Base-by-base conservation (phyloP, 2,329 filamentous ascomycete species). In the Paecilomyces variotii region DNA sequence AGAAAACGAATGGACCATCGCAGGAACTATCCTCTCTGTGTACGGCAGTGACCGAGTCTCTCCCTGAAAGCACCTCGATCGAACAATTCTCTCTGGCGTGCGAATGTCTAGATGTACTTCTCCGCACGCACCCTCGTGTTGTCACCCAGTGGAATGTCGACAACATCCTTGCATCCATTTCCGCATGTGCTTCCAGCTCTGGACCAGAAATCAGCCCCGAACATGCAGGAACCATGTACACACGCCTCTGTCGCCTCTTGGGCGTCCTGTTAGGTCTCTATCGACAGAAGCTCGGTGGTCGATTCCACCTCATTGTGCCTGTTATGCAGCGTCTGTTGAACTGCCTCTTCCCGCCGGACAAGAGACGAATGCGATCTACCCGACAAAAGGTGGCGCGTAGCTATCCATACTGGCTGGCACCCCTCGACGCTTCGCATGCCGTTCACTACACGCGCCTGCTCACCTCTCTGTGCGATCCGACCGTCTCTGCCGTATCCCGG, bases 401-500 rank as follows among this genome's bases (percentile, higher is more conserved):
- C 52, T 68, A 71, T 25, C 69, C 71, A 9, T 68, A 66, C 61
- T 74, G 71, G 70, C 68, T 71, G 45, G 65, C 66, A 10, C 67
- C 67, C 4, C 73, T 79, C 28, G 68, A 71, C 9, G 64, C 74
- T 14, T 71, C 74, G 19, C 80, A 82, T 59, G 80, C 80, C 2
- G 70, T 74, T 0, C 74, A 79, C 49, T 83, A 80, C 63, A 77
- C 82, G 1, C 79, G 82, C 9, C 72, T 87, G 7, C 76, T 87
- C 25, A 80, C 80, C n/a, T 80, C 82, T 0, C 78, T 87, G 55
- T 85, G 82, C 72, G 83, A 84, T 56, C 85, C 85, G 0, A 84
- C 84, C 0, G 79, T 83, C 53, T 83, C 82, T 0, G 79, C 82
- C 1, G 80, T 84, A 3, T 73, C 79, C 12, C 68, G 70, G 14